Evolutionary conservation across 2,329 filamentous ascomycete species (phyloP).

Genomic region (Penicillium fuscoglaucum): DNA sequence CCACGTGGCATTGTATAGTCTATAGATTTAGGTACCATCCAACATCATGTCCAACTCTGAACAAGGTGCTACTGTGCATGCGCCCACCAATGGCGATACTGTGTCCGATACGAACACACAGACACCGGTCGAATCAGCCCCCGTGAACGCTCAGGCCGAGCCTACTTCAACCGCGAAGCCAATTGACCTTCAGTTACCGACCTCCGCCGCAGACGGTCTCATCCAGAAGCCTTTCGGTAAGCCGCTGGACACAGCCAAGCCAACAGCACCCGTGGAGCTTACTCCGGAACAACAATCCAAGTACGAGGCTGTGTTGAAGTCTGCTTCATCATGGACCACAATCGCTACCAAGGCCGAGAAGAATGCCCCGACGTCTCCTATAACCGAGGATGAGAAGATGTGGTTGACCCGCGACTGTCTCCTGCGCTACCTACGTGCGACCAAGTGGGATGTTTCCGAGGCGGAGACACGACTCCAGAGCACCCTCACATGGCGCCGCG

Average conservation of each 20-base stretch:
- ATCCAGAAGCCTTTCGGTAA: constrained; percentile 60
- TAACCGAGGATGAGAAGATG: constrained; percentile 78
- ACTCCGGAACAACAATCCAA: constrained; percentile 77
- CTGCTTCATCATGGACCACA: constrained; percentile 69
- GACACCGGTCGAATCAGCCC: neutral
- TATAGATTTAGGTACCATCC: neutral
- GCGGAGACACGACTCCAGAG: constrained; percentile 75
- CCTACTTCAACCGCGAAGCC: constrained; percentile 11
- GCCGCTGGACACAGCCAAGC: constrained; percentile 60
- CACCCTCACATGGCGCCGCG: constrained; percentile 84
- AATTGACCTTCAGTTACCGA: constrained; percentile 36
- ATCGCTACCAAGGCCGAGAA: constrained; percentile 65
- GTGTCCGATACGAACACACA: constrained; percentile 4
- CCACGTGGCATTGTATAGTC: neutral
- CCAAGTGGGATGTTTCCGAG: constrained; percentile 80
- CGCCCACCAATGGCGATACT: constrained; percentile 15
- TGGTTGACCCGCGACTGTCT: constrained; percentile 93
- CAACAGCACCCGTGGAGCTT: constrained; percentile 59
- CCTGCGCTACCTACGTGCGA: constrained; percentile 86
- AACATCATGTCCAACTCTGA: constrained; percentile 6
- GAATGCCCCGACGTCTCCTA: constrained; percentile 57
- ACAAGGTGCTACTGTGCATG: constrained; percentile 8
- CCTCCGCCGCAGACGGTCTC: constrained; percentile 41
- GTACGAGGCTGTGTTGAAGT: constrained; percentile 73
- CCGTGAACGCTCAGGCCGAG: constrained; percentile 10